Conservation (phyloP, 2,329 filamentous ascomycete genomes). For the Talaromyces sp. region DNA sequence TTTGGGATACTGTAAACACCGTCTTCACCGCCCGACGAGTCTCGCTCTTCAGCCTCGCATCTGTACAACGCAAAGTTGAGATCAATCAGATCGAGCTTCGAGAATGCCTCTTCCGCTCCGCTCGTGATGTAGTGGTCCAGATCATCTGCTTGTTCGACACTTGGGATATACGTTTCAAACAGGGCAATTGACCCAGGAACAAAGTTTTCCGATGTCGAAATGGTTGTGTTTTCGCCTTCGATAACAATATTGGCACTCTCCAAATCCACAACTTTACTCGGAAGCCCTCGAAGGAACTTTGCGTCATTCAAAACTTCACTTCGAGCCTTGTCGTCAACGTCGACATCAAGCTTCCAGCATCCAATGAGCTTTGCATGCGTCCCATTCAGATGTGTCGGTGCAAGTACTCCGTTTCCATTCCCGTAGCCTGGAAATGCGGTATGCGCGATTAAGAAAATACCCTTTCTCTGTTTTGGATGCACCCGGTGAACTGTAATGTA, state of each 20-base stretch:
- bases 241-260: constrained; percentile 67
- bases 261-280: constrained; percentile 70
- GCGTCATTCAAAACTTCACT: constrained; percentile 62
- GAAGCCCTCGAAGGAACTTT: constrained; percentile 70
- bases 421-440: constrained; percentile 91
- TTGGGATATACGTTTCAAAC: constrained; percentile 93
- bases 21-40: constrained; percentile 70
- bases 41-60: constrained; percentile 81
- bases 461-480: constrained; percentile 84
- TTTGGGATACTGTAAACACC: constrained; percentile 86
- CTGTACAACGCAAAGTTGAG: constrained; percentile 89
- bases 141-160: constrained; percentile 73
- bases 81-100: constrained; percentile 67
- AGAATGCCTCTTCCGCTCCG: constrained; percentile 73
- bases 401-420: constrained; percentile 74
- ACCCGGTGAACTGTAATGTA: constrained; percentile 96
- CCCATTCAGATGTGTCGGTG: constrained; percentile 71
- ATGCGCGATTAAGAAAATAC: constrained; percentile 92
- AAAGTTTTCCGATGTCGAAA: constrained; percentile 76
- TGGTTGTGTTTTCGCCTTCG: constrained; percentile 67
- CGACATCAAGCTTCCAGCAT: constrained; percentile 87
- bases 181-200: constrained; percentile 90
- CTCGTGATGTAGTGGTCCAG: constrained; percentile 82
- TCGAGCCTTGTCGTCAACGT: constrained; percentile 65
- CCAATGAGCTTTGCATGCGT: constrained; percentile 82